These are phyloP conservation scores for Cercospora brassicicola DNA, from an alignment of 2,329 filamentous ascomycete species.

Conservation along the genomic window DNA sequence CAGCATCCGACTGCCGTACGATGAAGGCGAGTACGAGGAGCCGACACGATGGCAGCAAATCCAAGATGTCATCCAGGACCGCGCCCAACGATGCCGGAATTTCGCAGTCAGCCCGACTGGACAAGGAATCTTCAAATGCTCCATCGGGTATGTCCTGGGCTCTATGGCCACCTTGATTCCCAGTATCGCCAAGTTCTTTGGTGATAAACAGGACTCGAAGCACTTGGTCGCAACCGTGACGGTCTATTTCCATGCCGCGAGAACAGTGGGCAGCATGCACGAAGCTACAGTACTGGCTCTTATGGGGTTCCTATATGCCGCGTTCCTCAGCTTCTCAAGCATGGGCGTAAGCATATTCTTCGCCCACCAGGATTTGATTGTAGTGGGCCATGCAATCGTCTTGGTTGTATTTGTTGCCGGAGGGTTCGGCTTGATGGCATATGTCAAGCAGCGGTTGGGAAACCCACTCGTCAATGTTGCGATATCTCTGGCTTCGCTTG, in stretches of 20 bases:
- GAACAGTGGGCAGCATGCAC: conserved; percentile 84
- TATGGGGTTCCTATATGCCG: conserved; percentile 75
- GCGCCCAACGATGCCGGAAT: conserved; percentile 15
- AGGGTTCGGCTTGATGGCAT: conserved; percentile 76
- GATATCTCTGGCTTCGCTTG: conserved; percentile 81
- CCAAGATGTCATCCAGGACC: conserved; percentile 13
- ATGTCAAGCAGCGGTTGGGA: conserved; percentile 41
- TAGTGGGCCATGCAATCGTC: conserved; percentile 75
- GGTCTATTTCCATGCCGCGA: conserved; percentile 90
- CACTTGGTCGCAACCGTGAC: conserved; percentile 92
- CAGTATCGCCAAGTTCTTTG: conserved; percentile 69
- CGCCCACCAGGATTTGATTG: conserved; percentile 64
- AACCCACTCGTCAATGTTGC: conserved; percentile 53
- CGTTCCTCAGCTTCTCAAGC: conserved; percentile 73
- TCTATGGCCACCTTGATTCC: conserved; percentile 83
- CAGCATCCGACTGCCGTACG: neutral
- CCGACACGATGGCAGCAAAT: conserved; percentile 12
- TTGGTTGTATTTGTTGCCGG: conserved; percentile 81
- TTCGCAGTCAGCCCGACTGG: conserved; percentile 63
- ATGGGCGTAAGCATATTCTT: conserved; percentile 88
- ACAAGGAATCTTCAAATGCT: conserved; percentile 83
- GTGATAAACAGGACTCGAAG: conserved; percentile 77
- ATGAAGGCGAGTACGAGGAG: conserved; percentile 12
- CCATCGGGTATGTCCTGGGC: conserved; percentile 81
- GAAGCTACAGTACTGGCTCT: conserved; percentile 77